Conservation (phyloP, 495 filamentous ascomycete species). For the Neurospora terricola region DNA sequence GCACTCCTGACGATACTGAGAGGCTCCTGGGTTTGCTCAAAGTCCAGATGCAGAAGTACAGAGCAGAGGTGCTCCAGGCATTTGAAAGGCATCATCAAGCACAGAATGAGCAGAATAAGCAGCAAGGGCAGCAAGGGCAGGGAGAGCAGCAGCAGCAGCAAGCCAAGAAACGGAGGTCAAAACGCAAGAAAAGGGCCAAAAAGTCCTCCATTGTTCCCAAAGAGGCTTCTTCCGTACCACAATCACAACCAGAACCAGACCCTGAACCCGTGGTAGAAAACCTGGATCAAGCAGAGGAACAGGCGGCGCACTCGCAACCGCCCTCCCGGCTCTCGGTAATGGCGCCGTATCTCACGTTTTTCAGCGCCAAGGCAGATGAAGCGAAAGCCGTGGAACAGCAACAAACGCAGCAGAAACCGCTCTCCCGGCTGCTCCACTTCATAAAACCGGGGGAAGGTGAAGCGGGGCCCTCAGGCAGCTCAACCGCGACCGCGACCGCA, state of each 20-base stretch:
- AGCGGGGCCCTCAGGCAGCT: neutral
- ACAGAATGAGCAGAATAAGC: neutral
- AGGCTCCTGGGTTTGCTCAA: too few relatives aligned
- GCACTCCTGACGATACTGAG: too few relatives aligned
- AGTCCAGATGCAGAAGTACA: too few relatives aligned
- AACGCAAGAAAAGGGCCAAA: neutral
- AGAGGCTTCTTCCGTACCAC: too few relatives aligned
- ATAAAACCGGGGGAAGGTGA: neutral
- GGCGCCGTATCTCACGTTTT: neutral
- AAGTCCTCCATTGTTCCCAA: neutral
- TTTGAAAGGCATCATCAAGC: too few relatives aligned
- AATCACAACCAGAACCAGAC: neutral
- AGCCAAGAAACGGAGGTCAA: neutral
- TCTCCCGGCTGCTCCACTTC: neutral
- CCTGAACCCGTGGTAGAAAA: neutral
- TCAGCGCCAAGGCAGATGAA: neutral
- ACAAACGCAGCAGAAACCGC: neutral
- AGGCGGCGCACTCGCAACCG: neutral
- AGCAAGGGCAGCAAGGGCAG: neutral
- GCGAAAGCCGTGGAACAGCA: neutral
- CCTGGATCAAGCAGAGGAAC: neutral
- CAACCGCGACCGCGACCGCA: neutral
- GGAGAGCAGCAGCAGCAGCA: neutral
- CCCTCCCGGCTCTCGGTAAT: neutral
- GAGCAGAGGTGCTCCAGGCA: too few relatives aligned